A percentile compares a stretch with the other conserved stretches of the same genome.
Conservation (phyloP, 192 early-diverging fungal genomes). For the Coemansia sp. region DNA sequence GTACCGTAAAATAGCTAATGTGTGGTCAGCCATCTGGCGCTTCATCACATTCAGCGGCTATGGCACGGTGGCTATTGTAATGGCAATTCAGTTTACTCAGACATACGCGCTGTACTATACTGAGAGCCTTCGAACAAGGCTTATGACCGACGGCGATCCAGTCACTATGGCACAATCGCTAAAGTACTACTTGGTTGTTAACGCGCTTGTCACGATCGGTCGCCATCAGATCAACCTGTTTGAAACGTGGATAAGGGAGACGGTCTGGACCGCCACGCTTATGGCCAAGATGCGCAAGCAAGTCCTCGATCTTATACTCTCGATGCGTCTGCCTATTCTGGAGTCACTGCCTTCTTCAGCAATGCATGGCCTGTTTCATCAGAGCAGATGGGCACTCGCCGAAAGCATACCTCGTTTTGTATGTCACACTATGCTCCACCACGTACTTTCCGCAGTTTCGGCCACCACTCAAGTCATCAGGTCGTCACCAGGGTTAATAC, state of each 20-base stretch:
- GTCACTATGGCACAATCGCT: constrained; percentile 14
- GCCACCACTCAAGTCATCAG: constrained; percentile 1
- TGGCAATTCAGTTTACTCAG: no score
- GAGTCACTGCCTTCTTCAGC: constrained; percentile 7
- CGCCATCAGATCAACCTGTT: constrained; percentile 12
- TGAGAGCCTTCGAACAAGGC: no score
- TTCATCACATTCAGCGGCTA: constrained; percentile 21
- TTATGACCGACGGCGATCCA: no score
- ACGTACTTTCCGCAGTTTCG: background rate
- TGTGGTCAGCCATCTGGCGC: background rate
- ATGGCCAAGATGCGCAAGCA: constrained; percentile 3
- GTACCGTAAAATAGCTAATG: background rate
- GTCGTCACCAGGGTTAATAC: background rate
- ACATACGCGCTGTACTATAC: constrained; percentile 15
- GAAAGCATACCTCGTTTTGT: background rate
- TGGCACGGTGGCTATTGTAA: constrained; percentile 18
- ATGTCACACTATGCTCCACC: background rate
- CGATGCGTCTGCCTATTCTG: constrained; percentile 9
- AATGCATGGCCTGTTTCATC: background rate
- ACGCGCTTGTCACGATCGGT: constrained; percentile 16
- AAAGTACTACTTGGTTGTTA: constrained; percentile 24
- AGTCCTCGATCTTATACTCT: constrained; percentile 1
- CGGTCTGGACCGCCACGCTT: constrained; percentile 12
- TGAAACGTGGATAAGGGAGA: constrained; percentile 6
- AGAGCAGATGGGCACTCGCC: background rate